Conservation (phyloP, 75 land plant genomes). For the Cryptomeria japonica region DNA sequence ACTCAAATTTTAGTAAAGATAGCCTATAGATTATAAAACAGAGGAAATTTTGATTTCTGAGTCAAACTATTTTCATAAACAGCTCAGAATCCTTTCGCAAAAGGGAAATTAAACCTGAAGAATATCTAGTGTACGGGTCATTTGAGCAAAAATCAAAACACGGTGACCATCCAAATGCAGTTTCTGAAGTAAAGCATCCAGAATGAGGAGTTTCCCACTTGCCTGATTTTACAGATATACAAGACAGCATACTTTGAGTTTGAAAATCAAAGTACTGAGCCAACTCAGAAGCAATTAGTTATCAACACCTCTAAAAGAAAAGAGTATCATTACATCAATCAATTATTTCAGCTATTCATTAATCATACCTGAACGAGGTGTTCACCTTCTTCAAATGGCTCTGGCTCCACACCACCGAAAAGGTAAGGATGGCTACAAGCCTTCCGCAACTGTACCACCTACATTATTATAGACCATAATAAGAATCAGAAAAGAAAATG, state of each 20-base stretch:
- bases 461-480: background rate
- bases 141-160: constrained; percentile 88
- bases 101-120: constrained; percentile 60
- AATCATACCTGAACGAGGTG: constrained; percentile 81
- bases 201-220: constrained; percentile 79
- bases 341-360: background rate
- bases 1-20: background rate
- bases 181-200: constrained; percentile 72
- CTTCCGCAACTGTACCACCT: constrained; percentile 88
- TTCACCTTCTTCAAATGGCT: constrained; percentile 95
- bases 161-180: constrained; percentile 61
- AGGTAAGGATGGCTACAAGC: constrained; percentile 97
- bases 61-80: background rate
- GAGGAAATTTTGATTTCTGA: background rate
- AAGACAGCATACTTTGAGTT: background rate
- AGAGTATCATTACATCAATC: background rate
- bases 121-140: constrained; percentile 92
- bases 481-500: background rate
- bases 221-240: constrained; percentile 48
- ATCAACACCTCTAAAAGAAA: background rate
- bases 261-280: background rate
- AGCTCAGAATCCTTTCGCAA: background rate
- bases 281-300: background rate
- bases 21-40: background rate
- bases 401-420: constrained; percentile 94